Base-by-base conservation (phyloP, 495 filamentous ascomycete genomes). In the Aspergillus cristatus region DNA sequence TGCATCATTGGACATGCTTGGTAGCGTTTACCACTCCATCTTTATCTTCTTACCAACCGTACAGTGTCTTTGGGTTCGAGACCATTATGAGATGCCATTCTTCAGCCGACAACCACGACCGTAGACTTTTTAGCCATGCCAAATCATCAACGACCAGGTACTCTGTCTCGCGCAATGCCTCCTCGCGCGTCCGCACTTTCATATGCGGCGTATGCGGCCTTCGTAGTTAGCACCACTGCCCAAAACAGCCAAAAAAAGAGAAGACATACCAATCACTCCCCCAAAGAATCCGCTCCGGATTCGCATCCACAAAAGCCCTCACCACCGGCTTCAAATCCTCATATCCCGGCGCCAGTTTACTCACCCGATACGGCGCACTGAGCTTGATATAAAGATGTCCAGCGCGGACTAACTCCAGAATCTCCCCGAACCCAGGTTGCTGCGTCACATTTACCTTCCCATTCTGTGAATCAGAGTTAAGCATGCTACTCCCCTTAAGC, bases 361-460 rank as follows among this genome's bases (percentile, higher is more conserved):
- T 51, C 4, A 51, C 48, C n/a, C 51, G 45, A 28, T 55, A 55
- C 3, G 51, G 51, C 11, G 47, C 51, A 37, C 51, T 55, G 7
- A 55, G 32, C 25, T 55, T 55, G 11, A 55, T 42, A 39, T 43
- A 51, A 14, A 55, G 34, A 30, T 41, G 42, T 12, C 51, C 47
- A 4, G 29, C 17, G 0, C 40, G 42, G n/a, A 55, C 45, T 8
- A 55, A 34, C 3, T 44, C 47, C 12, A 55, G 20, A 32, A 55
- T 46, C 15, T 43, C 48, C 2, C 25, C 6, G 24, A 49, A 51
- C 14, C 51, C 51, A 14, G 26, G 14, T 22, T 55, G 51, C 16
- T 18, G 39, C 13, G 38, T 41, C 7, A 46, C 7, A 42, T 47
- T 37, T n/a, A n/a, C n/a, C n/a, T n/a, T n/a, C n/a, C 8, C 20